phyloP scores from a whole-genome alignment of 2,329 filamentous ascomycete species.

The Cephalotrichum gorgonifer region DNA sequence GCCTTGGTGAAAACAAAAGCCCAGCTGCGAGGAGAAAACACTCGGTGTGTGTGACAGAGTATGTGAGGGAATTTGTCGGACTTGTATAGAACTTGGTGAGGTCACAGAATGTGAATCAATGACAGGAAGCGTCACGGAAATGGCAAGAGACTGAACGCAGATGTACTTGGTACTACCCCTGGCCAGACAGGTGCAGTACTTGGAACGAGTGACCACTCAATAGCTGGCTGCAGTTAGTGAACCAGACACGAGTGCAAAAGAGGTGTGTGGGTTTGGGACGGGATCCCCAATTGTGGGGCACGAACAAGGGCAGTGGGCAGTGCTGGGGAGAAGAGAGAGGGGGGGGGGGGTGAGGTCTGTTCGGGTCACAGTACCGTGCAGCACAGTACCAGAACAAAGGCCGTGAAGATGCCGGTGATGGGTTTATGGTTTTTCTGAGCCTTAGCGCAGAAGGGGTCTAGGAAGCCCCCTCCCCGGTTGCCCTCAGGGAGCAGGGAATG shows the following conservation, averaged over 20 bases:
- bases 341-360: no score
- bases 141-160: neutral
- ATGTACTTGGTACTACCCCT: slow-evolving; percentile 3
- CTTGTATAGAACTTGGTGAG: neutral
- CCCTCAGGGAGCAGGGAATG: neutral
- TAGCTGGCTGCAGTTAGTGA: neutral
- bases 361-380: neutral
- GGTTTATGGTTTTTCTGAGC: no score
- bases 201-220: neutral
- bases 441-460: neutral
- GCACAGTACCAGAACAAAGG: neutral
- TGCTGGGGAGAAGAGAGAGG: no score
- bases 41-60: neutral
- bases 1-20: neutral
- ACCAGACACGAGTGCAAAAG: neutral
- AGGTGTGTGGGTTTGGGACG: neutral
- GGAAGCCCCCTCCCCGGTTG: neutral
- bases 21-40: neutral
- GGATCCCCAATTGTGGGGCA: neutral
- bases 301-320: slow-evolving; percentile 3
- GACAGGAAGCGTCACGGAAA: neutral
- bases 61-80: neutral
- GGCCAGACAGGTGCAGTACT: neutral
- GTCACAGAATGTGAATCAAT: neutral
- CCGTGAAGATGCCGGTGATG: neutral